Evolutionary conservation across 805 yeast species (phyloP), one percentile per base, ranked within the genome.

Genomic region (Yueomyces sinensis): DNA sequence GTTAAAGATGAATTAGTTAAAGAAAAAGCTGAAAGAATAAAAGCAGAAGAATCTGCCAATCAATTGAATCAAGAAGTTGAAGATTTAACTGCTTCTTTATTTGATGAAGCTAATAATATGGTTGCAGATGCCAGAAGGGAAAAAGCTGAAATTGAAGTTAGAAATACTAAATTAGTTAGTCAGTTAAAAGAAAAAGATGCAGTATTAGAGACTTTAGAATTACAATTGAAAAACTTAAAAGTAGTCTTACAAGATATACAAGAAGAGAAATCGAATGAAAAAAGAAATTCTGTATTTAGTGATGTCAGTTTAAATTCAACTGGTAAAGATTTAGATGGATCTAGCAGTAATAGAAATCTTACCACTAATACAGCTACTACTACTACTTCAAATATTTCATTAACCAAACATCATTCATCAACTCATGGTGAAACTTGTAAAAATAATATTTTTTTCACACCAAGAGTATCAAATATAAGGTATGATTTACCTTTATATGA

Each of bases 71-170:
- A 66, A 23, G 95, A 83, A 50, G 80, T 83, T 27, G 91, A 82
- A 49, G 94, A 82, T 28, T 58, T 83, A 32, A 72, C 86, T 1
- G 82, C 77, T 1, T 73, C 86, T 1, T 58, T 83, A 23, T 83
- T 83, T 50, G 79, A 73, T 41, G 91, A 84, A 50, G 95, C 95
- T 13, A 83, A 83, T 50, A 67, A 69, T 33, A 82, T 82, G 82
- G 95, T 83, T 5, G 73, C 79, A 32, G 72, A 76, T 41, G 94
- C 94, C 0, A 72, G 82, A 39, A 65, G 73, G 35, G 80, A 77
- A 37, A 70, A 76, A 4, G 67, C 76, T 48, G 73, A 71, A 24
- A 64, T 64, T 40, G 74, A 76, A 44, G 56, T 70, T 33, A 72
- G 75, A 43, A 80, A 80, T 45, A 59, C 67, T 24, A 74, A 68